phyloP scores from a whole-genome alignment of 441 rosid genomes.

The Gossypium trilobum region DNA sequence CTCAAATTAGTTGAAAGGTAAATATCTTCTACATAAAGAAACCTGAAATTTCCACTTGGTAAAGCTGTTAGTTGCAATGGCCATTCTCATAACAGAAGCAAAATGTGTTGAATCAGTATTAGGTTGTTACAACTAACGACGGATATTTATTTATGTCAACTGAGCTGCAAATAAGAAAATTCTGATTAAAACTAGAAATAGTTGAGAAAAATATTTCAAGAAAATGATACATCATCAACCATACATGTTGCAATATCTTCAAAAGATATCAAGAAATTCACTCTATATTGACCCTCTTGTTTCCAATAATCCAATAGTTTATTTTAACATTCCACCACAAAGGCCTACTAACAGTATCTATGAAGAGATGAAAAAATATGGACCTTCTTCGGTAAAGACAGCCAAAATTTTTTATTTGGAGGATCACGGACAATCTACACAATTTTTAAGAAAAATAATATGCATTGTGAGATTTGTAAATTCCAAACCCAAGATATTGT shows the following conservation, averaged over 20 bases:
- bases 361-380: not conserved
- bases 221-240: not conserved
- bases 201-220: not conserved
- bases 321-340: constrained; percentile 3
- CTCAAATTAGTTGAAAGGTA: constrained; percentile 2
- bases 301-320: not conserved
- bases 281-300: not conserved
- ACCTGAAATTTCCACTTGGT: not conserved
- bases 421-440: constrained; percentile 15
- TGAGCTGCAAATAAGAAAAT: not conserved
- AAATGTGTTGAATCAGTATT: not conserved
- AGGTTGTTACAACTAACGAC: not conserved
- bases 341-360: not conserved
- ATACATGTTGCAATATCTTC: not conserved
- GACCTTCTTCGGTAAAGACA: not conserved
- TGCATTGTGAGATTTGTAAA: constrained; percentile 6
- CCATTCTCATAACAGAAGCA: not conserved
- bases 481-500: not conserved
- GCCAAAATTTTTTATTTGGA: constrained; percentile 20
- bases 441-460: not conserved
- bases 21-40: not conserved
- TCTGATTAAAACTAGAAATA: not conserved
- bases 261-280: not conserved
- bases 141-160: not conserved
- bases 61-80: constrained; percentile 1